phyloP scores from a whole-genome alignment of 192 early-diverging fungal species.

The Coemansia reversa region DNA sequence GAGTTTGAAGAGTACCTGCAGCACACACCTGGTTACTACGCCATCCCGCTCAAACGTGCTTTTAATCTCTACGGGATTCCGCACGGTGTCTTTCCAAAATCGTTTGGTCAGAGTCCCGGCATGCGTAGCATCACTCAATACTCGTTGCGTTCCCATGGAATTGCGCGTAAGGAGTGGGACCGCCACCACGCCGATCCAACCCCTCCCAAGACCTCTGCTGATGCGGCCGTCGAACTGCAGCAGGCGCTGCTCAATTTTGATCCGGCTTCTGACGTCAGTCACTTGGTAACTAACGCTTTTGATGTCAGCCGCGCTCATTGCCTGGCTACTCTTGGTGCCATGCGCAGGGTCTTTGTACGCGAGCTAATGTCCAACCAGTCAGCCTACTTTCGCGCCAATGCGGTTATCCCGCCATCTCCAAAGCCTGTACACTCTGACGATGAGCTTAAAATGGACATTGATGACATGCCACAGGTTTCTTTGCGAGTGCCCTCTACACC shows the following conservation, averaged over 20 bases:
- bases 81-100: constrained; percentile 42
- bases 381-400: constrained; percentile 43
- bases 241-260: constrained; percentile 22
- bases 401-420: constrained; percentile 31
- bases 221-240: constrained; percentile 29
- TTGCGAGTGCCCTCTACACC: constrained; percentile 21
- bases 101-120: constrained; percentile 46
- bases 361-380: constrained; percentile 45
- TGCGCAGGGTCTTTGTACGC: constrained; percentile 58
- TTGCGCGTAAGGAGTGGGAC: constrained; percentile 51
- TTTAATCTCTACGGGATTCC: constrained; percentile 49
- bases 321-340: constrained; percentile 56
- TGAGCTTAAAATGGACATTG: constrained; percentile 18
- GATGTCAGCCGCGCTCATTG: constrained; percentile 62
- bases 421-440: not conserved
- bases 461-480: constrained; percentile 5
- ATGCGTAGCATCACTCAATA: constrained; percentile 46
- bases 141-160: constrained; percentile 20
- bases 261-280: constrained; percentile 39
- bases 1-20: constrained; percentile 64
- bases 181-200: constrained; percentile 28
- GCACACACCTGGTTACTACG: constrained; percentile 64
- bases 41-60: constrained; percentile 56
- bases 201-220: not conserved
- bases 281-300: constrained; percentile 60